These are phyloP conservation scores for Lachnellula occidentalis DNA, from an alignment of 2,329 filamentous ascomycete species.

Conservation along the genomic window DNA sequence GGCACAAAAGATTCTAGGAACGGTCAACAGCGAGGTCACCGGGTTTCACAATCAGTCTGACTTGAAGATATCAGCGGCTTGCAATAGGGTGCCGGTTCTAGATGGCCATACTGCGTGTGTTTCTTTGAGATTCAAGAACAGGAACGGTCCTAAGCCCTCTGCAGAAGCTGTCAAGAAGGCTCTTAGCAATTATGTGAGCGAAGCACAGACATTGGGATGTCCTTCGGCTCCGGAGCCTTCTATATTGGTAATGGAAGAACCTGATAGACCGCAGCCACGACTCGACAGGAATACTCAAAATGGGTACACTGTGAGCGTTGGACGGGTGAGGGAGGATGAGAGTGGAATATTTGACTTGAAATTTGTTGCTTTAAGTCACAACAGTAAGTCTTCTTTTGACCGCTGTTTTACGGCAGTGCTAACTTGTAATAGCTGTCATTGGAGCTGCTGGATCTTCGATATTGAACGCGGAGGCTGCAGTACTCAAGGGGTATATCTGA, in stretches of 20 bases:
- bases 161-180: constrained; percentile 74
- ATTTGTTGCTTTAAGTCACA: constrained; percentile 89
- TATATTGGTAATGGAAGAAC: constrained; percentile 85
- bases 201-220: constrained; percentile 78
- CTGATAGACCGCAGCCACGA: constrained; percentile 84
- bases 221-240: constrained; percentile 77
- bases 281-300: constrained; percentile 79
- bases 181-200: constrained; percentile 72
- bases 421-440: constrained; percentile 61
- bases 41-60: constrained; percentile 70
- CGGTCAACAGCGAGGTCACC: constrained; percentile 63
- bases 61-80: constrained; percentile 77
- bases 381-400: constrained; percentile 38
- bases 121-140: constrained; percentile 72
- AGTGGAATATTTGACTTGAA: constrained; percentile 90
- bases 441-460: constrained; percentile 95
- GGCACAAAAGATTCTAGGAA: constrained; percentile 88
- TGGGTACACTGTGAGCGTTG: constrained; percentile 89
- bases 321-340: constrained; percentile 73
- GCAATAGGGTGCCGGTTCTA: constrained; percentile 90
- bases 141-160: constrained; percentile 57
- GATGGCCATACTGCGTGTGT: constrained; percentile 97
- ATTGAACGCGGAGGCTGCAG: constrained; percentile 85
- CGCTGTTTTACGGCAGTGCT: background rate
- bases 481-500: constrained; percentile 80